Evolutionary conservation across 768 basidiomycete genomes (phyloP), one percentile per base, ranked within the genome.

Genomic region (Russula earlei): DNA sequence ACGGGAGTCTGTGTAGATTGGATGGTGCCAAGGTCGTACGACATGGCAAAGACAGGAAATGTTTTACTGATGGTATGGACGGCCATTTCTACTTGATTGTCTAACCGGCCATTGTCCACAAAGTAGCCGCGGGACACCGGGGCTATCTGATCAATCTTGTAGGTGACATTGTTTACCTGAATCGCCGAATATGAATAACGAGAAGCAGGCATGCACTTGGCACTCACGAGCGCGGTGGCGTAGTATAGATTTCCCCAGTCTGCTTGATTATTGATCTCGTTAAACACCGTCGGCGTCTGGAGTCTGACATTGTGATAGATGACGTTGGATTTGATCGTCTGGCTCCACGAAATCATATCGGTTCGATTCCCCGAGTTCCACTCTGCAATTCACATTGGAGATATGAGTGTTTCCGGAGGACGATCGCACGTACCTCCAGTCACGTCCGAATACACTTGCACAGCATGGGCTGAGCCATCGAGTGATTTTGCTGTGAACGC

Each of bases 371-470:
- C 64, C 1, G 64, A 63, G 19, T 60, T 36, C 67, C 67, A 67
- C 41, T 67, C 67, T 45, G 57, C 22, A 24, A 34, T 4, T 2
- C 12, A 45, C 31, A 14, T 40, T 1, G 6, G 29, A 6, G 7
- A 36, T 22, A 37, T 15, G 11, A 25, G 10, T 10, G 25, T 20
- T 5, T 40, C 38, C 44, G 20, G 27, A 36, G 29, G 20, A 42
- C 29, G 25, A 44, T 11, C 4, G 1, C n/a, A 56, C 63, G 17
- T 36, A 71, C 71, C 72, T 59, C 63, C 70, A 46, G 67, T 72
- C 42, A 74, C 69, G 55, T 75, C 74, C 0, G 71, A 67, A 55
- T 73, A 74, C 5, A 74, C 61, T 52, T 74, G 69, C 2, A 73
- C 68, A 12, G 25, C 14, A 54, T 75, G 74, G 12, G 65, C 29